These are phyloP conservation scores for Chaetomidium leptoderma DNA, from an alignment of 495 filamentous ascomycete genomes.

Conservation along the genomic window DNA sequence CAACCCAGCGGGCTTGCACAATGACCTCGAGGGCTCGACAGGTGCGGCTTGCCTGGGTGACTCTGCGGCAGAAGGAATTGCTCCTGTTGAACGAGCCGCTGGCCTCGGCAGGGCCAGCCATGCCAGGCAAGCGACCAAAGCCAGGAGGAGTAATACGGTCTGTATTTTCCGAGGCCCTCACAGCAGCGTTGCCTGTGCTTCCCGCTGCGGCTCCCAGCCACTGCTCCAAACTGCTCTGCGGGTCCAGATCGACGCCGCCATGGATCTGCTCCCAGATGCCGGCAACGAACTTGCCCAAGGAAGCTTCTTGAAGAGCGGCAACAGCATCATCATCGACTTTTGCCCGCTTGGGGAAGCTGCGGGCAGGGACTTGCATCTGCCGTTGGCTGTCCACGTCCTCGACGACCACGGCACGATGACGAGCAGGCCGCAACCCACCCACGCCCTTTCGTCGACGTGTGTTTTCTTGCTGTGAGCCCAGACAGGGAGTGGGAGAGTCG, in stretches of 20 bases:
- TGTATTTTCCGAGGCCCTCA: no score
- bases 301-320: background rate
- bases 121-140: no score
- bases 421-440: no score
- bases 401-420: no score
- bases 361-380: background rate
- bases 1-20: background rate
- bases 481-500: no score
- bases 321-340: background rate
- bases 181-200: background rate
- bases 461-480: no score
- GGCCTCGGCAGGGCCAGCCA: background rate
- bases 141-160: no score
- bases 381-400: background rate
- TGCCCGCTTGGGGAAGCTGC: background rate
- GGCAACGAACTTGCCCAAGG: background rate
- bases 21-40: background rate
- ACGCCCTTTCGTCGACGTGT: no score
- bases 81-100: background rate
- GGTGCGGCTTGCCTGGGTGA: background rate
- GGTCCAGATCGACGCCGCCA: background rate
- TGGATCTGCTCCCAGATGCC: background rate
- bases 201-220: background rate
- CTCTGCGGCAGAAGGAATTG: background rate
- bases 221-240: background rate